Evolutionary conservation across 2,329 filamentous ascomycete genomes (phyloP), one percentile per base, ranked within the genome.

Genomic region (Aspergillus fumigatus): DNA sequence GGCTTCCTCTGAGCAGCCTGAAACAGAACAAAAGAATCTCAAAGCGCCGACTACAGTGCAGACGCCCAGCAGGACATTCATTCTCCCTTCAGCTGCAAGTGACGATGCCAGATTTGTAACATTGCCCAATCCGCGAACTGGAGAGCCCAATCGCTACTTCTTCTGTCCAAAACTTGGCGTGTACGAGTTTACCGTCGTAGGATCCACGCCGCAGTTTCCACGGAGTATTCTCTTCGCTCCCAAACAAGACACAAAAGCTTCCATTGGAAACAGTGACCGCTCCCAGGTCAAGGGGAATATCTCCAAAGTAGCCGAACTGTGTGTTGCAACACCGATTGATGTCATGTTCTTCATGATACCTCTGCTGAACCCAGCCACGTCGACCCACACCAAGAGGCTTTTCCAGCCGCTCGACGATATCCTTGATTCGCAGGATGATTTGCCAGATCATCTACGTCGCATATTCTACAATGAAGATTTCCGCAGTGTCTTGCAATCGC

Each of bases 341-440:
- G 83, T 90, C 4, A 69, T 97, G 3, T 97, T 97, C 75, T 79
- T 97, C 51, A 70, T 96, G 3, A 78, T 97, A 1, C 89, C 93
- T 0, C 82, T 86, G 3, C 80, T 97, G 1, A 75, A 78, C 1
- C 73, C 83, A 41, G 71, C 73, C 1, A 63, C 75, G 11, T 78
- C 78, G 48, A 79, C 66, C 50, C 32, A 67, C 73, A 51, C 71
- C 58, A 67, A 65, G 52, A 61, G 62, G 25, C 68, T 77, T 9
- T 80, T 79, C 63, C 77, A 80, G 58, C 76, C 78, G 6, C 61
- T 79, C 11, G 79, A 81, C 57, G 79, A 81, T 62, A 74, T 80
- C 45, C 70, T 80, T 48, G 79, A 81, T 58, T 73, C 72, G 17
- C 72, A 75, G 27, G 70, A 76, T 32, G 72, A 76, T 25, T 64